These are phyloP conservation scores for Ophiocordyceps robertsii DNA, from an alignment of 2,329 filamentous ascomycete species.

Conservation along the genomic window DNA sequence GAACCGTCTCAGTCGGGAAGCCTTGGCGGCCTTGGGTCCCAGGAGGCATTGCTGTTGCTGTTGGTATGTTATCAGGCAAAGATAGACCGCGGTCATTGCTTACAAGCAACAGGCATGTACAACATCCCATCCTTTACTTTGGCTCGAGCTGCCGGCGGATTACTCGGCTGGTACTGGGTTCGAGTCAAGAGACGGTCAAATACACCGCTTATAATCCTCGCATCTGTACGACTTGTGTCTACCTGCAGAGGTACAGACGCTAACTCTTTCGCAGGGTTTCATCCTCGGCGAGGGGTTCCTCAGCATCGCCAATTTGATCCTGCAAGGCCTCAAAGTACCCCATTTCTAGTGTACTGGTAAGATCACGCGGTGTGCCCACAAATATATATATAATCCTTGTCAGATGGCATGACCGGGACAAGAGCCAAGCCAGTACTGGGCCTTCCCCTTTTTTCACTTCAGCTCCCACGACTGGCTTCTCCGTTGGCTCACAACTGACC, in stretches of 20 bases:
- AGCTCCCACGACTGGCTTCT: slow-evolving; percentile 37
- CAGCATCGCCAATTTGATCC: slow-evolving; percentile 75
- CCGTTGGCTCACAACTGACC: slow-evolving; percentile 34
- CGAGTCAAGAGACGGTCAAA: slow-evolving; percentile 36
- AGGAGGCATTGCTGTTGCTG: slow-evolving; percentile 89
- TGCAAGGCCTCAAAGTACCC: slow-evolving; percentile 66
- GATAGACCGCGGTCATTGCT: background rate
- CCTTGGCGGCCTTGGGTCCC: slow-evolving; percentile 68
- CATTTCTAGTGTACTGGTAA: slow-evolving; percentile 38
- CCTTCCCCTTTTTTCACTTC: slow-evolving; percentile 17
- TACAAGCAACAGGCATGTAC: slow-evolving; percentile 60
- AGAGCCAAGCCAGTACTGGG: background rate
- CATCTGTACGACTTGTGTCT: slow-evolving; percentile 35
- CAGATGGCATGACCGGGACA: background rate
- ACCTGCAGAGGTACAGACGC: background rate
- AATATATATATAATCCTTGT: background rate
- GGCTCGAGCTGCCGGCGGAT: slow-evolving; percentile 69
- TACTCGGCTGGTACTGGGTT: slow-evolving; percentile 66
- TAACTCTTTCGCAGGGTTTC: slow-evolving; percentile 43
- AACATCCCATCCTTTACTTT: slow-evolving; percentile 94
- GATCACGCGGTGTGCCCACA: background rate
- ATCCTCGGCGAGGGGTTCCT: slow-evolving; percentile 87
- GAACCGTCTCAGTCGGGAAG: slow-evolving; percentile 43
- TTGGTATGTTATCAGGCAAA: slow-evolving; percentile 39
- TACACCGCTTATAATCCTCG: slow-evolving; percentile 79